Conservation (phyloP, 2,329 filamentous ascomycete species). For the Aspergillus intermedius region DNA sequence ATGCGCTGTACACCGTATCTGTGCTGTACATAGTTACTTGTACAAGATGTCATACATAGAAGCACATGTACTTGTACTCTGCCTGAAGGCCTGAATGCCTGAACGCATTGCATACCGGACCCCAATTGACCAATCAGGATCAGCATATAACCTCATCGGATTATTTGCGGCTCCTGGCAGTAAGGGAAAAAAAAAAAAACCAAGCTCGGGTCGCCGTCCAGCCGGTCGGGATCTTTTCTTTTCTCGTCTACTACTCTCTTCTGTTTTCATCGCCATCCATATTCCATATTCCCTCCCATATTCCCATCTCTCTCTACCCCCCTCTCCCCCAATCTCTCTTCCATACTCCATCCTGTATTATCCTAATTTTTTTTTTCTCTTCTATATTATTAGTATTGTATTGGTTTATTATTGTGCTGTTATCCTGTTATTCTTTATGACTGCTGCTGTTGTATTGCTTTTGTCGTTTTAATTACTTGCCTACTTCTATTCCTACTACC, state of each 20-base stretch:
- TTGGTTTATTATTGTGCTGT: constrained; percentile 10
- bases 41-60: too few relatives aligned
- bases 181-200: neutral
- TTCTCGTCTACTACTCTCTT: neutral
- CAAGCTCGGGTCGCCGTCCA: neutral
- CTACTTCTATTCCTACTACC: neutral
- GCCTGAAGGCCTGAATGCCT: too few relatives aligned
- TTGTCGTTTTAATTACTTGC: constrained; percentile 3
- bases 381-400: constrained; percentile 10
- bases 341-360: constrained; percentile 6
- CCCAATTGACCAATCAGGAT: neutral
- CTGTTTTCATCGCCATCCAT: constrained; percentile 5
- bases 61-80: too few relatives aligned
- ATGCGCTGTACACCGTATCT: too few relatives aligned
- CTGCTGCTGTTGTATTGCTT: constrained; percentile 2
- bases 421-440: constrained; percentile 2
- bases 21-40: neutral
- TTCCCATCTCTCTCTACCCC: constrained; percentile 5
- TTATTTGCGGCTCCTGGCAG: neutral
- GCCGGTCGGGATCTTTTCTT: neutral
- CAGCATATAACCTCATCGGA: neutral
- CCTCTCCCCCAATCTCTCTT: constrained; percentile 3
- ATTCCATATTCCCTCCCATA: constrained; percentile 8
- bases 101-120: too few relatives aligned
- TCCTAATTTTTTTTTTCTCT: constrained; percentile 12